Conservation (phyloP, 108 stramenopile species). For the Mayamaea pseudoterrestris region DNA sequence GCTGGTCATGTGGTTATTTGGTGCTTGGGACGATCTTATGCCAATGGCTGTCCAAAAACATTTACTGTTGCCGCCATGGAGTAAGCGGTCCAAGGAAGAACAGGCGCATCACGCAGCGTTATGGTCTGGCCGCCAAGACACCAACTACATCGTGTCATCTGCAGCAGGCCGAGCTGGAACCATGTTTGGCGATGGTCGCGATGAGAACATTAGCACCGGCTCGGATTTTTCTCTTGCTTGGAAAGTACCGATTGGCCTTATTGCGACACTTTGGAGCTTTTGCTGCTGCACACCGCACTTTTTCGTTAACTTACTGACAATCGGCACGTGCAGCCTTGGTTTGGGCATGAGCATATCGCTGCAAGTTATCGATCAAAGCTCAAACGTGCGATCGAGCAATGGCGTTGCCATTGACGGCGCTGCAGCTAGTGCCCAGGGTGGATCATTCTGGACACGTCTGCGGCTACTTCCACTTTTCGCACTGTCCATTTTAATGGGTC, state of each 20-base stretch:
- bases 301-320: constrained; percentile 38
- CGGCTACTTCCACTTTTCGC: constrained; percentile 28
- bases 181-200: constrained; percentile 12
- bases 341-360: constrained; percentile 45
- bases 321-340: constrained; percentile 37
- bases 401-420: too few relatives aligned
- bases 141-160: too few relatives aligned
- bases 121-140: constrained; percentile 25
- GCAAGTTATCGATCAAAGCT: constrained; percentile 44
- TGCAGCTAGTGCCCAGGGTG: constrained; percentile 12
- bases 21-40: constrained; percentile 33
- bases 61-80: constrained; percentile 36
- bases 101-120: constrained; percentile 23
- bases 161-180: constrained; percentile 23
- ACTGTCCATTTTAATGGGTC: constrained; percentile 40
- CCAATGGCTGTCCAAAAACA: constrained; percentile 42
- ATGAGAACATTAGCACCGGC: constrained; percentile 6
- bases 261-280: constrained; percentile 34
- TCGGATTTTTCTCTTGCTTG: constrained; percentile 8
- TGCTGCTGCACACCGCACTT: constrained; percentile 49
- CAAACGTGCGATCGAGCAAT: too few relatives aligned
- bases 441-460: constrained; percentile 22
- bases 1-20: constrained; percentile 3
- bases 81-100: constrained; percentile 25
- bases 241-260: constrained; percentile 27